Conservation (phyloP, 1,139 yeast species). For the Taphrina wiesneri region DNA sequence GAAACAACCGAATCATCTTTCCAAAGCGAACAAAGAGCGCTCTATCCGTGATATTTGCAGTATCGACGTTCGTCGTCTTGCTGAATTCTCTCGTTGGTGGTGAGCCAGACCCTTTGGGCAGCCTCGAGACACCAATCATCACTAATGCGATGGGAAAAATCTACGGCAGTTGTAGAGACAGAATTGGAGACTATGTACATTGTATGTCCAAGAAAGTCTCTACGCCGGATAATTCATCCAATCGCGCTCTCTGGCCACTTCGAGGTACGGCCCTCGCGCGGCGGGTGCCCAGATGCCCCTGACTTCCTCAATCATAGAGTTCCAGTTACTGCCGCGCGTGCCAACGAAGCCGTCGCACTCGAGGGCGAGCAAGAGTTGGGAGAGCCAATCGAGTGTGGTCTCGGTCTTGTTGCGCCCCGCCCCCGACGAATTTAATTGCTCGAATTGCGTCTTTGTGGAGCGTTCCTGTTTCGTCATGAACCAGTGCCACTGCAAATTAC, state of each 20-base stretch:
- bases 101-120: too few relatives aligned
- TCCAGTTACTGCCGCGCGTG: background rate
- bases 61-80: too few relatives aligned
- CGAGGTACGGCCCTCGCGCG: background rate
- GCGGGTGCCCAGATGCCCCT: background rate
- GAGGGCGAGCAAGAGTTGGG: background rate
- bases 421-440: background rate
- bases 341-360: background rate
- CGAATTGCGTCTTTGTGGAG: background rate
- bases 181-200: too few relatives aligned
- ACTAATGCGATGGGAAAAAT: too few relatives aligned
- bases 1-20: too few relatives aligned
- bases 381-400: background rate
- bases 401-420: constrained; percentile 2
- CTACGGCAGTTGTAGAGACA: too few relatives aligned
- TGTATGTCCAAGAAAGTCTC: too few relatives aligned
- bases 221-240: background rate
- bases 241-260: background rate
- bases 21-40: too few relatives aligned
- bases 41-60: too few relatives aligned
- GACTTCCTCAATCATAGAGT: background rate
- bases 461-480: background rate
- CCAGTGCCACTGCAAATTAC: background rate
- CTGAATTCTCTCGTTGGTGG: too few relatives aligned
- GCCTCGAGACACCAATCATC: too few relatives aligned